A percentile compares a stretch with the other conserved stretches of the same genome.
Evolutionary conservation across 2,329 filamentous ascomycete genomes (phyloP).

Genomic region (Emmonsiellopsis sp.): DNA sequence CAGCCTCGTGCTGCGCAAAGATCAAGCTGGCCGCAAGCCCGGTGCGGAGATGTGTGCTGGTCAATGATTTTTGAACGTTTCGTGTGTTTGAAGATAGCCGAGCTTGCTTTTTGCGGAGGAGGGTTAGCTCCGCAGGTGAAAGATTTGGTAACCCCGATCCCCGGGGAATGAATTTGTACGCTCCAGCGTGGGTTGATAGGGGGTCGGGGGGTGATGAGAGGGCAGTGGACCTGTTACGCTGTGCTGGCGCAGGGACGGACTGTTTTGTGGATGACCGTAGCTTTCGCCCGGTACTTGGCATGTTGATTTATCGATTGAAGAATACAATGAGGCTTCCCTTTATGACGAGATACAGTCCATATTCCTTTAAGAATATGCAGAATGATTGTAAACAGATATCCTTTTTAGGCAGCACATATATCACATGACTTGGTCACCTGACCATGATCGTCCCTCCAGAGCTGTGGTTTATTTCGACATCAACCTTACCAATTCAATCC

Average conservation of each 20-base stretch:
- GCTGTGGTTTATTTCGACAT: no score
- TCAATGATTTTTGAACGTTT: background rate
- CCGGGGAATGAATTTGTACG: background rate
- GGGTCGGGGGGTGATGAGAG: background rate
- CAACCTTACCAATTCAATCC: no score
- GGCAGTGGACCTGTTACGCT: background rate
- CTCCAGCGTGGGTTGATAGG: background rate
- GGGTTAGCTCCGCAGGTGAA: background rate
- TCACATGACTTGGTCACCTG: no score
- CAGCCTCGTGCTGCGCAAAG: constrained; percentile 43
- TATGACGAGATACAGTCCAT: no score
- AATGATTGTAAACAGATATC: no score
- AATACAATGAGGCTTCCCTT: background rate
- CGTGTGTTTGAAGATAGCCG: background rate
- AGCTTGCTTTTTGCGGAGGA: constrained; percentile 10
- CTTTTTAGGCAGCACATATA: no score
- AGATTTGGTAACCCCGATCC: background rate
- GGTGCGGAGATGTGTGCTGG: background rate
- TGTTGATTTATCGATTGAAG: background rate
- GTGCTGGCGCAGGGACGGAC: background rate
- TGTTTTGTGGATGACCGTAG: background rate
- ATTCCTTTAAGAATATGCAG: no score
- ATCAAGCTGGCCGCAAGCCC: constrained; percentile 24
- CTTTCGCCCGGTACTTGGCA: background rate
- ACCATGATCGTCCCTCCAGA: no score